phyloP scores from a whole-genome alignment of 2,329 filamentous ascomycete genomes.

The Monascus ruber region DNA sequence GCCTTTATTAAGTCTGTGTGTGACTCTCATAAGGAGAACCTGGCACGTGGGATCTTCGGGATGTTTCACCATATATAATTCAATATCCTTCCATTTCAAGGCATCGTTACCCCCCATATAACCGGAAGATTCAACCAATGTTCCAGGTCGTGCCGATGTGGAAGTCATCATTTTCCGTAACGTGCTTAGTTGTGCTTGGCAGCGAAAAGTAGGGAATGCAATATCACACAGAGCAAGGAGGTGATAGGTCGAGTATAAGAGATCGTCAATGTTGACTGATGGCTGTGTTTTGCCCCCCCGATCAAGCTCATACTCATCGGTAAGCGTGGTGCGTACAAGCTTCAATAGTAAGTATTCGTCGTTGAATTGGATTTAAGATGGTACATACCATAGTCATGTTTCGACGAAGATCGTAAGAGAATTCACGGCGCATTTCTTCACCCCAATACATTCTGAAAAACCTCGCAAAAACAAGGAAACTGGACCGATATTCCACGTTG shows the following conservation, averaged over 20 bases:
- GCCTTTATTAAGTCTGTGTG: conserved; percentile 11
- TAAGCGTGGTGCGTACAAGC: conserved; percentile 8
- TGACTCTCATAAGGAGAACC: conserved; percentile 9
- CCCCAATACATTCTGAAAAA: conserved; percentile 7
- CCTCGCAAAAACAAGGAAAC: conserved; percentile 6
- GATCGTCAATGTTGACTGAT: no score
- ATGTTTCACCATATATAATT: conserved; percentile 13
- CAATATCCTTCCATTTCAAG: conserved; percentile 15
- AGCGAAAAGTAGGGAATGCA: conserved; percentile 5
- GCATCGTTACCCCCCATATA: conserved; percentile 8
- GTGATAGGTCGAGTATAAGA: conserved; percentile 8
- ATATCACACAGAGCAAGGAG: conserved; percentile 5
- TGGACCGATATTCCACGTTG: conserved; percentile 3
- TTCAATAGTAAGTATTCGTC: conserved; percentile 2
- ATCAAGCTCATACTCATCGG: conserved; percentile 8
- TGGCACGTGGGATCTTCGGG: conserved; percentile 9
- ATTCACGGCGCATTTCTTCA: conserved; percentile 6
- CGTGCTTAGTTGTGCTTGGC: conserved; percentile 7
- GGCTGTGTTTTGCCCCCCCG: conserved; percentile 6
- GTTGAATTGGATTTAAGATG: not conserved
- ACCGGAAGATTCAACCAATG: conserved; percentile 7
- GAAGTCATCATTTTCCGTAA: conserved; percentile 12
- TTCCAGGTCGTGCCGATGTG: conserved; percentile 7
- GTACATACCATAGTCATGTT: conserved; percentile 6
- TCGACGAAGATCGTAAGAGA: conserved; percentile 4